Evolutionary conservation across 108 stramenopile genomes (phyloP), one percentile per base, ranked within the genome.

Genomic region (Discostella stelligeroides): DNA sequence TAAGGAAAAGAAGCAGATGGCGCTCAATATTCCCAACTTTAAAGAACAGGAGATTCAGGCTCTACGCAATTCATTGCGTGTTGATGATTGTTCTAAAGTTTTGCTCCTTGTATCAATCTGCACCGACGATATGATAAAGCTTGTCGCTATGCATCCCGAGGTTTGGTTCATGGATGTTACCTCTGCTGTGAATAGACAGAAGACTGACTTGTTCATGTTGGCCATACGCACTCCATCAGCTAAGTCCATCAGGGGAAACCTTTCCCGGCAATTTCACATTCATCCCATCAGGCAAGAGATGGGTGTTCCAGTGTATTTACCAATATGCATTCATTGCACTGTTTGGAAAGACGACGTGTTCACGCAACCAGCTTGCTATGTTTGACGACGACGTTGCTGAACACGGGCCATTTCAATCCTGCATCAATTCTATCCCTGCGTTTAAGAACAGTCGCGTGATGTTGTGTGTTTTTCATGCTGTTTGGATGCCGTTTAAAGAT

Each of bases 301-400:
- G 53, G 53, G 59, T 60, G 8, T 70, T 45, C 41, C 39, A 28
- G 13, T 8, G 13, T 10, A 59, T 60, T 1, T 60, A 49, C 15
- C 27, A 49, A 18, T 46, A 29, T 7, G 15, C 45, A 10, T 70
- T 70, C 20, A 57, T 17, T 1, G 8, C 18, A 15, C 24, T 43
- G 0, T 68, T 45, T 40, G 34, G 45, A 9, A 24, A 34, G 28
- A 24, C 7, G 2, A 51, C 47, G 7, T 45, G 55, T 38, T 28
- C 46, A 34, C 1, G 45, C 8, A 59, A 60, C 37, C 14, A 48
- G 6, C 42, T 70, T 12, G 48, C 30, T 1, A 15, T 70, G 2
- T 60, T 47, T 13, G 59, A 70, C 39, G 59, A 70, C 14, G 68
- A 70, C 23, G 18, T 18, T 1, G 40, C 41, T 2, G 67, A 68